Evolutionary conservation across 2,329 filamentous ascomycete species (phyloP).

Genomic region (Aspergillus luchuensis): DNA sequence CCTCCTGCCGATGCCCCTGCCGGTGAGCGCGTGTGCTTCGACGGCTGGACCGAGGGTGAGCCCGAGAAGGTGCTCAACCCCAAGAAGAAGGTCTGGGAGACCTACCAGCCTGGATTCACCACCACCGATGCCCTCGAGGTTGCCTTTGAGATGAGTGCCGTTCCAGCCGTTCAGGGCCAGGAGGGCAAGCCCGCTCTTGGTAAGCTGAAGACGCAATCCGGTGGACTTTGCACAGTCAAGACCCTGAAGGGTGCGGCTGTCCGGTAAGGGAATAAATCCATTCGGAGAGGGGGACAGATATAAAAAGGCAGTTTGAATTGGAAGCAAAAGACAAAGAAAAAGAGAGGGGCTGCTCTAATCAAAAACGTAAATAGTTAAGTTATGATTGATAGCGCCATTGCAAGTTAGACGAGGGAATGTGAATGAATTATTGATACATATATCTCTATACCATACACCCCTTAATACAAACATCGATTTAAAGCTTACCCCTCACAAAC

Average conservation of each 20-base stretch:
- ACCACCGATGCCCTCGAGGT: conserved; percentile 81
- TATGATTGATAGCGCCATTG: conserved; percentile 4
- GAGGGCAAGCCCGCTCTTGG: conserved; percentile 58
- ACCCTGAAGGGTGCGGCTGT: conserved; percentile 79
- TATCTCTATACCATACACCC: no score
- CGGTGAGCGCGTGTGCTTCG: conserved; percentile 87
- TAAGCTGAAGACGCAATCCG: conserved; percentile 71
- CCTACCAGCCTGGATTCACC: conserved; percentile 91
- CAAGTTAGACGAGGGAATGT: neutral
- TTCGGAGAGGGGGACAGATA: conserved; percentile 19
- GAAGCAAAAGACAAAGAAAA: neutral
- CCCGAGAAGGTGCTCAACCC: conserved; percentile 93
- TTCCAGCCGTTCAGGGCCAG: conserved; percentile 73
- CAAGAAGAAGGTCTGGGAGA: conserved; percentile 99
- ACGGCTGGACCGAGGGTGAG: conserved; percentile 84
- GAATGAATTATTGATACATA: neutral
- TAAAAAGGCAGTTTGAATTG: neutral
- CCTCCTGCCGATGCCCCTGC: conserved; percentile 78
- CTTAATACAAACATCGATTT: no score
- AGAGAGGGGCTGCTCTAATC: neutral
- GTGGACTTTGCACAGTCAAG: conserved; percentile 80
- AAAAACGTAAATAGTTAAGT: neutral
- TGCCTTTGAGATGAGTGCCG: conserved; percentile 76
- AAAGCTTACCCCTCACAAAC: no score
- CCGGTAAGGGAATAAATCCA: conserved; percentile 57